Conservation (phyloP, 2,329 filamentous ascomycete species). For the Cercospora sp. region DNA sequence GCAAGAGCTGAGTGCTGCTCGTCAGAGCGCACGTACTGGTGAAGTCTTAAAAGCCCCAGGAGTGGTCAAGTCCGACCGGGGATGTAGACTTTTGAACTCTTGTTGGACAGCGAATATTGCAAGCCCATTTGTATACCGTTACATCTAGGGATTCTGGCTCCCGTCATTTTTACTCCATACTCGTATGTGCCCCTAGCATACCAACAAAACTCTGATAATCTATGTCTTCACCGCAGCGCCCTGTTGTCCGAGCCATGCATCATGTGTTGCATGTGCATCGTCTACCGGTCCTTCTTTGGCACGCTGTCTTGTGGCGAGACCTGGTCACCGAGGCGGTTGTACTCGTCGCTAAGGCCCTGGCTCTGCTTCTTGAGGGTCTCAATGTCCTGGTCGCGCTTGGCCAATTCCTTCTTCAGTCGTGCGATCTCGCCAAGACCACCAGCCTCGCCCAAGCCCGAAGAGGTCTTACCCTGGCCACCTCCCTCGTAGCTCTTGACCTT, state of each 20-base stretch:
- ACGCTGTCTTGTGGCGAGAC: slow-evolving; percentile 60
- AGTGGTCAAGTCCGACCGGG: not conserved
- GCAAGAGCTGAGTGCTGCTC: not conserved
- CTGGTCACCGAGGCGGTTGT: slow-evolving; percentile 81
- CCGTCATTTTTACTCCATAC: not conserved
- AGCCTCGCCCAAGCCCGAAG: slow-evolving; percentile 71
- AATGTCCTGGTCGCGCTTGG: slow-evolving; percentile 77
- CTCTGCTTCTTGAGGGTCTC: slow-evolving; percentile 90
- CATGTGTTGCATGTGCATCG: not conserved
- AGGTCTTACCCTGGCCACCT: slow-evolving; percentile 49
- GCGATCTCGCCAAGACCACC: slow-evolving; percentile 76
- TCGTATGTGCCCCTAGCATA: not conserved
- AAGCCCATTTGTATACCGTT: not conserved
- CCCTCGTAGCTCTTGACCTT: slow-evolving; percentile 82
- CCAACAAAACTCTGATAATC: not conserved
- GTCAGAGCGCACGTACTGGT: not conserved
- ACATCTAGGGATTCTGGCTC: not conserved
- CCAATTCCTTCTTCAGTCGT: slow-evolving; percentile 64
- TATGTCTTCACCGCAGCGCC: not conserved
- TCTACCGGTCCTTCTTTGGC: slow-evolving; percentile 57
- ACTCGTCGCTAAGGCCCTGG: slow-evolving; percentile 78
- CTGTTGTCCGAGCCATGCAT: not conserved
- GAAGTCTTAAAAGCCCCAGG: not conserved
- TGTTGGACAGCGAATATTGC: not conserved
- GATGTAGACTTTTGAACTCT: not conserved